Evolutionary conservation across 805 yeast species (phyloP).

Genomic region (Sungouiella blattae): DNA sequence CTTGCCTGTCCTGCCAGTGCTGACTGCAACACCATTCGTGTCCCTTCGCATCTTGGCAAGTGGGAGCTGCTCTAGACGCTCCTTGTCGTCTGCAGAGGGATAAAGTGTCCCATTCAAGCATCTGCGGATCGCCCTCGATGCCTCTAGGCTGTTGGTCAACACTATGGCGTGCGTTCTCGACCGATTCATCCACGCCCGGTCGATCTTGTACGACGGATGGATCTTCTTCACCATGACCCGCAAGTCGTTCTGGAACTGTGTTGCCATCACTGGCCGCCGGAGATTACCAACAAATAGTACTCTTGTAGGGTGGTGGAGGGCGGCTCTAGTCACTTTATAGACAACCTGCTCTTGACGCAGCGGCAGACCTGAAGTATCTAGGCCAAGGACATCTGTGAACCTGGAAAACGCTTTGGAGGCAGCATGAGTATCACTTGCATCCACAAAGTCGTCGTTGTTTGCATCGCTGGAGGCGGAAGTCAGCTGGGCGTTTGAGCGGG

Average conservation of each 20-base stretch:
- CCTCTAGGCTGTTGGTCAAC: conserved; percentile 35
- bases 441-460: too few relatives aligned
- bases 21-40: too few relatives aligned
- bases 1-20: too few relatives aligned
- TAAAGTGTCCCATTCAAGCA: conserved; percentile 33
- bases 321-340: conserved; percentile 28
- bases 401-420: too few relatives aligned
- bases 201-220: conserved; percentile 21
- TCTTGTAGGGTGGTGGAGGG: conserved; percentile 37
- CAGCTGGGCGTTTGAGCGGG: too few relatives aligned
- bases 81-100: conserved; percentile 28
- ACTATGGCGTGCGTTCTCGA: conserved; percentile 42
- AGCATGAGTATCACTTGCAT: too few relatives aligned
- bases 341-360: conserved; percentile 27
- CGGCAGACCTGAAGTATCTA: background rate
- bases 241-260: conserved; percentile 34
- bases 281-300: conserved; percentile 45
- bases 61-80: conserved; percentile 13
- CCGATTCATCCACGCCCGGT: conserved; percentile 44
- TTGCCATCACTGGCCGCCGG: conserved; percentile 35
- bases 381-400: too few relatives aligned
- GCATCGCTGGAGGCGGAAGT: too few relatives aligned
- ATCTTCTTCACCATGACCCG: conserved; percentile 23
- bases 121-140: conserved; percentile 34
- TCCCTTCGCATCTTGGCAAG: too few relatives aligned